Evolutionary conservation across 2,329 filamentous ascomycete genomes (phyloP).

Genomic region (Trichoderma sp.): DNA sequence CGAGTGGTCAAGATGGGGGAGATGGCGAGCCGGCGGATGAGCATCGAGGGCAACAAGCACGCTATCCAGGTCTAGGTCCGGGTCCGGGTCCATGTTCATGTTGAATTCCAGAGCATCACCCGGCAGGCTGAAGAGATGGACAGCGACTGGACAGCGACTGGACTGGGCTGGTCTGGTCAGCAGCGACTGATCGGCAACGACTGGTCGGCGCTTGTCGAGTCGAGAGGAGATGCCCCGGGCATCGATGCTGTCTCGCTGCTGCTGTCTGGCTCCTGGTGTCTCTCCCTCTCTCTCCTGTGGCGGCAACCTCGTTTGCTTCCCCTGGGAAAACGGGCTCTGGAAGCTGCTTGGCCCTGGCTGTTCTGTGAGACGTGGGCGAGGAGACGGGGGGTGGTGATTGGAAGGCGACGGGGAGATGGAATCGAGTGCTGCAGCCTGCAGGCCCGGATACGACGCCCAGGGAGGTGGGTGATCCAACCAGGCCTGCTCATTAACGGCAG

Average conservation of each 20-base stretch:
- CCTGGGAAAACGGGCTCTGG: neutral
- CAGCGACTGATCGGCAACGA: conserved; percentile 35
- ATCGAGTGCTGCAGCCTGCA: conserved; percentile 17
- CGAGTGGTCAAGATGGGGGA: conserved; percentile 27
- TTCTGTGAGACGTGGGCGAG: conserved; percentile 18
- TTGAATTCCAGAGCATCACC: conserved; percentile 33
- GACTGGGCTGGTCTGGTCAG: conserved; percentile 33
- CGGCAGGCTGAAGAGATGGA: conserved; percentile 26
- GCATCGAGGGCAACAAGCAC: conserved; percentile 26
- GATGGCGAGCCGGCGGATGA: conserved; percentile 31
- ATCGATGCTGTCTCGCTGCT: conserved; percentile 43
- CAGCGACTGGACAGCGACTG: conserved; percentile 37
- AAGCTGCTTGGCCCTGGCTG: conserved; percentile 4
- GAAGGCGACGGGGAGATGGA: conserved; percentile 17
- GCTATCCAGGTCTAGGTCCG: conserved; percentile 31
- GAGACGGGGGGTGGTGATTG: conserved; percentile 21
- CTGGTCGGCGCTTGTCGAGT: conserved; percentile 38
- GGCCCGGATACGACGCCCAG: conserved; percentile 20
- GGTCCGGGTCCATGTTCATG: conserved; percentile 35
- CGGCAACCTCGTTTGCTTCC: conserved; percentile 5
- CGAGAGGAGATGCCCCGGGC: conserved; percentile 40
- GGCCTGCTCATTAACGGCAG: conserved; percentile 10
- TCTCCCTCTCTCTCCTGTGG: neutral
- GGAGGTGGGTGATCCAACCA: conserved; percentile 11
- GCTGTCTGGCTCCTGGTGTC: neutral